These are phyloP conservation scores for Blastobotrys aristatus DNA, from an alignment of 1,139 yeast species.

Conservation along the genomic window DNA sequence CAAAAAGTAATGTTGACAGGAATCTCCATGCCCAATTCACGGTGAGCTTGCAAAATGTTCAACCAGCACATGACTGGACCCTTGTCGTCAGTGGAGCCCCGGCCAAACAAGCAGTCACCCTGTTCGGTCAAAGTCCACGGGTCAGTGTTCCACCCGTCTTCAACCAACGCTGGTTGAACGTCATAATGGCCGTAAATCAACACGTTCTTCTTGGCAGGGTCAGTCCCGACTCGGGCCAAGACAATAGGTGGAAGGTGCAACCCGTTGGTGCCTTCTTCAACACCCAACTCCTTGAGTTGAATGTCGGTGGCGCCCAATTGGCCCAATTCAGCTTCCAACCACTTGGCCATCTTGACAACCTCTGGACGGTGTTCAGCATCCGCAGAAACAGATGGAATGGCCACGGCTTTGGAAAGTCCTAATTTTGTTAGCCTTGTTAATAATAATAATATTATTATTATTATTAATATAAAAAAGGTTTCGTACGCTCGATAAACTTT, in stretches of 20 bases:
- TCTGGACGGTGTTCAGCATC: slow-evolving; percentile 83
- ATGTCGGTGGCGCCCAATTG: slow-evolving; percentile 75
- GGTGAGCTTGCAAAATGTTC: slow-evolving; percentile 86
- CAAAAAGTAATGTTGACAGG: slow-evolving; percentile 92
- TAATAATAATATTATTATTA: neutral
- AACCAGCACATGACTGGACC: slow-evolving; percentile 99
- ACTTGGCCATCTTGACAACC: slow-evolving; percentile 80
- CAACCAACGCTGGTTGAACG: slow-evolving; percentile 90
- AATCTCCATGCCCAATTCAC: slow-evolving; percentile 72
- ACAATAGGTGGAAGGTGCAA: slow-evolving; percentile 89
- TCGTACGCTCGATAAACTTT: slow-evolving; percentile 31
- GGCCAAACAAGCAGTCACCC: slow-evolving; percentile 68
- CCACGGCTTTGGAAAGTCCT: slow-evolving; percentile 71
- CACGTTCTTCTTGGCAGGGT: slow-evolving; percentile 76
- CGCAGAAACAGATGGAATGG: slow-evolving; percentile 90
- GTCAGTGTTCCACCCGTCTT: slow-evolving; percentile 94
- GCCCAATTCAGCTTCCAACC: slow-evolving; percentile 62
- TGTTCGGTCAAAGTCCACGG: slow-evolving; percentile 71
- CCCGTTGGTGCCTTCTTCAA: slow-evolving; percentile 70
- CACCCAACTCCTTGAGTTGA: slow-evolving; percentile 75
- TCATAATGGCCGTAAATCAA: slow-evolving; percentile 95
- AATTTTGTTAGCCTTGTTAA: no score
- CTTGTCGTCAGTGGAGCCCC: slow-evolving; percentile 97
- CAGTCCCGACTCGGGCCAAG: slow-evolving; percentile 77
- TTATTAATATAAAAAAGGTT: neutral